phyloP scores from a whole-genome alignment of 2,329 filamentous ascomycete genomes.

The Aspergillus ochraceoroseus region DNA sequence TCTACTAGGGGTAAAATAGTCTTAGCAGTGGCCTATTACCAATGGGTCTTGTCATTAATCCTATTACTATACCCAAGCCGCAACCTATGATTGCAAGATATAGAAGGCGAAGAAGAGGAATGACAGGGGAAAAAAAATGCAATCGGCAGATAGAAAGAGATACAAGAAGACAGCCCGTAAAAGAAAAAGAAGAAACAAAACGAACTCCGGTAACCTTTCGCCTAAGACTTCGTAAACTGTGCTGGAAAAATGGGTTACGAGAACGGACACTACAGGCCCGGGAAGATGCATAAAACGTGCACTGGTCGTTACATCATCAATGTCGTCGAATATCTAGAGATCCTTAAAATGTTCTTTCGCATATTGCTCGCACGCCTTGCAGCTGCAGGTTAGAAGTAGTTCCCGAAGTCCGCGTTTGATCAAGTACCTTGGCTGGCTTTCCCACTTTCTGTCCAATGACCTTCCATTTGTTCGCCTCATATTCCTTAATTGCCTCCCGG shows the following conservation, averaged over 20 bases:
- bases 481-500: conserved; percentile 93
- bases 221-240: conserved; percentile 12
- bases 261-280: conserved; percentile 8
- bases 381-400: conserved; percentile 18
- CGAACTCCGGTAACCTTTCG: conserved; percentile 13
- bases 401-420: conserved; percentile 14
- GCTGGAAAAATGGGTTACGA: conserved; percentile 5
- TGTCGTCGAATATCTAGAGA: conserved; percentile 30
- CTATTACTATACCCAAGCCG: neutral
- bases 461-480: conserved; percentile 99
- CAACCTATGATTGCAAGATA: conserved; percentile 5
- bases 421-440: conserved; percentile 82
- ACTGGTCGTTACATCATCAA: conserved; percentile 35
- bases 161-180: conserved; percentile 2
- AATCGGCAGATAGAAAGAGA: conserved; percentile 2
- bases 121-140: neutral
- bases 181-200: conserved; percentile 15
- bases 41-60: neutral
- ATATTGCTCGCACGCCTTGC: conserved; percentile 79
- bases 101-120: conserved; percentile 4
- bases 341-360: conserved; percentile 84
- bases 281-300: conserved; percentile 22
- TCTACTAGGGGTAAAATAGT: too few relatives aligned
- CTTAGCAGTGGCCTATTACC: conserved; percentile 1
- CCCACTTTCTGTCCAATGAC: conserved; percentile 92